Conservation (phyloP, 805 yeast genomes). For the Suhomyces sp. region DNA sequence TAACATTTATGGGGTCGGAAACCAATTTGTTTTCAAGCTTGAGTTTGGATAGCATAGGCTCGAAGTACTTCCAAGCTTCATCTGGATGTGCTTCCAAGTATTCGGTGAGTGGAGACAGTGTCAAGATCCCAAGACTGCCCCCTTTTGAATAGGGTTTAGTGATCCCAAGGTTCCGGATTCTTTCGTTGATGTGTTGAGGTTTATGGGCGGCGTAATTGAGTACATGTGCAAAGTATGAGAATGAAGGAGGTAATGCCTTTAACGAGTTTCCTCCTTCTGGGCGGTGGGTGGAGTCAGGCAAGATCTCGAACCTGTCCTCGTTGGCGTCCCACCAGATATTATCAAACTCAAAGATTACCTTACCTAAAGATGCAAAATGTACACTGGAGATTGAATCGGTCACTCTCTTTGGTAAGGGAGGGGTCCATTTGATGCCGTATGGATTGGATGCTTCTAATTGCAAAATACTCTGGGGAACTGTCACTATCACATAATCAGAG, state of each 20-base stretch:
- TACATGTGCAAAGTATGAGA: conserved; percentile 62
- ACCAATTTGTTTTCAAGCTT: conserved; percentile 15
- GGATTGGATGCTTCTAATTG: conserved; percentile 35
- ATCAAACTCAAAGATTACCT: conserved; percentile 43
- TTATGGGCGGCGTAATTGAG: conserved; percentile 56
- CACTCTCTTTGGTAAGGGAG: conserved; percentile 51
- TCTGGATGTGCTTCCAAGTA: conserved; percentile 50
- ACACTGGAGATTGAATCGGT: conserved; percentile 22
- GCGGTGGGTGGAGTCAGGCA: conserved; percentile 28
- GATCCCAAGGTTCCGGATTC: too few relatives aligned
- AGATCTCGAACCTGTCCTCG: conserved; percentile 45
- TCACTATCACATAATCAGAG: conserved; percentile 63
- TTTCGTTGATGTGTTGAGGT: too few relatives aligned
- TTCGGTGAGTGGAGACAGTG: conserved; percentile 74
- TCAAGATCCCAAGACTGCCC: conserved; percentile 62
- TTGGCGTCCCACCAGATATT: conserved; percentile 43
- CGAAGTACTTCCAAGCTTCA: conserved; percentile 56
- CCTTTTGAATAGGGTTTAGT: conserved; percentile 20
- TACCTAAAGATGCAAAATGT: conserved; percentile 43
- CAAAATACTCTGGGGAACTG: conserved; percentile 76
- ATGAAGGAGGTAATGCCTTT: conserved; percentile 37
- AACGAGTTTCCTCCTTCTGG: conserved; percentile 6
- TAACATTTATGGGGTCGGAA: conserved; percentile 34
- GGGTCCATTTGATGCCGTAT: conserved; percentile 56
- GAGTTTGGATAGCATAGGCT: conserved; percentile 48